phyloP scores from a whole-genome alignment of 768 basidiomycete genomes.

The Suillus luteus region DNA sequence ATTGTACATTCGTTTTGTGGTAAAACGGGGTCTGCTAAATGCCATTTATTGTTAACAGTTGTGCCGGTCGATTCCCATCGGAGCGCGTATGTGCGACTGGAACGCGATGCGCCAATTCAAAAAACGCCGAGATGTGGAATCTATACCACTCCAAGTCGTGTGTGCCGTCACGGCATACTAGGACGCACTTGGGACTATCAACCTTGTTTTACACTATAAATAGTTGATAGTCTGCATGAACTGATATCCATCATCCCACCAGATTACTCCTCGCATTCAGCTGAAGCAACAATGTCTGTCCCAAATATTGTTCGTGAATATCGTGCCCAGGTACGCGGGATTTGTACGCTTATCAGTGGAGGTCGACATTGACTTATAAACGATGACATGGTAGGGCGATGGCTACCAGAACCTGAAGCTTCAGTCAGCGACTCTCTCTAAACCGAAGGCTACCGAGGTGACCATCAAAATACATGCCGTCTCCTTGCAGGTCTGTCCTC shows the following conservation, averaged over 20 bases:
- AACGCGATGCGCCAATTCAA: too few species aligned
- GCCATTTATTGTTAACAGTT: too few species aligned
- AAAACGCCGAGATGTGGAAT: too few species aligned
- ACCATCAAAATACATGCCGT: conserved; percentile 58
- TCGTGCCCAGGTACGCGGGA: conserved; percentile 16
- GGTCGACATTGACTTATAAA: neutral
- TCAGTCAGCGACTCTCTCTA: conserved; percentile 25
- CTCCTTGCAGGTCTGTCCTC: conserved; percentile 46
- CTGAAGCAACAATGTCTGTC: conserved; percentile 16
- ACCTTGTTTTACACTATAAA: neutral
- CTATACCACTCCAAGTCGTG: neutral
- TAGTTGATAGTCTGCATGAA: neutral
- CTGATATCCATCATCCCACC: neutral
- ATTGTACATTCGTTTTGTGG: too few species aligned
- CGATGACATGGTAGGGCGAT: conserved; percentile 21
- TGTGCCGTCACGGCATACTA: neutral
- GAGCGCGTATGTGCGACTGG: too few species aligned
- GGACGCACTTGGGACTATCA: neutral
- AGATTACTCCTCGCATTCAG: neutral
- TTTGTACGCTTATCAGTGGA: neutral
- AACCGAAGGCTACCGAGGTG: conserved; percentile 49
- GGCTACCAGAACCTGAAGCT: conserved; percentile 33
- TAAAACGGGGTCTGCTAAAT: too few species aligned
- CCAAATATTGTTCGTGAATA: conserved; percentile 21
- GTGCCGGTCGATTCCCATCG: too few species aligned